These are phyloP conservation scores for Hevea brasiliensis DNA, from an alignment of 345 rosid genomes.

Conservation along the genomic window DNA sequence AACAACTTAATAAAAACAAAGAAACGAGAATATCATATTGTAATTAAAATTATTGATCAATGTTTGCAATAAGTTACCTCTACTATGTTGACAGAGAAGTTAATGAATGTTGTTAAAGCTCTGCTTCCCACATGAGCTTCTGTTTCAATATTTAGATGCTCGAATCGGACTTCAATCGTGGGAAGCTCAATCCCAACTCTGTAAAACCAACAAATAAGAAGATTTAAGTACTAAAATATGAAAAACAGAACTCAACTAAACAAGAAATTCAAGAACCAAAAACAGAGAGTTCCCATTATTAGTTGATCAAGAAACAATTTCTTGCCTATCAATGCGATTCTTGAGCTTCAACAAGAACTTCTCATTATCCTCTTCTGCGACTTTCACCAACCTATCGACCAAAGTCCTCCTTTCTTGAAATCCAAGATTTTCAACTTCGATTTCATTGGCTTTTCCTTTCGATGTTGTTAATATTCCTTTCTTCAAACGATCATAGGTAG, in stretches of 20 bases:
- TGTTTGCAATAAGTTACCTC: constrained; percentile 43
- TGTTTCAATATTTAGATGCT: constrained; percentile 49
- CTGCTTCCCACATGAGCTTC: constrained; percentile 65
- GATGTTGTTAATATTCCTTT: constrained; percentile 39
- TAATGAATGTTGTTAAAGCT: constrained; percentile 61
- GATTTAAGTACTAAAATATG: not conserved
- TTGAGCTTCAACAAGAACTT: constrained; percentile 23
- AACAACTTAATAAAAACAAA: not conserved
- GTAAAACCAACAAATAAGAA: constrained; percentile 7
- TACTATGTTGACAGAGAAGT: constrained; percentile 41
- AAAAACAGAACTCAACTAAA: not conserved
- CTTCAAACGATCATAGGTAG: constrained; percentile 41
- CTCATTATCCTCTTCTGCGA: constrained; percentile 23
- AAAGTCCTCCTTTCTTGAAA: constrained; percentile 15
- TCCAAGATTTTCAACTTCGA: constrained; percentile 29
- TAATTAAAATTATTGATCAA: too few species aligned
- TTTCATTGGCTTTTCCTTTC: constrained; percentile 10
- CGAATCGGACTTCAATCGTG: constrained; percentile 50
- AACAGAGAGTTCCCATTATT: not conserved
- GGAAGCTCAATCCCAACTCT: constrained; percentile 56
- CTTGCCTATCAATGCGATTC: constrained; percentile 19
- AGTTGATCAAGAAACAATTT: too few species aligned
- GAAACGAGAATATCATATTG: not conserved
- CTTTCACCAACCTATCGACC: constrained; percentile 19
- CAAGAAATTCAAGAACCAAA: not conserved